Base-by-base conservation (phyloP, 73 alveolate species). In the Paramecium biaurelia region DNA sequence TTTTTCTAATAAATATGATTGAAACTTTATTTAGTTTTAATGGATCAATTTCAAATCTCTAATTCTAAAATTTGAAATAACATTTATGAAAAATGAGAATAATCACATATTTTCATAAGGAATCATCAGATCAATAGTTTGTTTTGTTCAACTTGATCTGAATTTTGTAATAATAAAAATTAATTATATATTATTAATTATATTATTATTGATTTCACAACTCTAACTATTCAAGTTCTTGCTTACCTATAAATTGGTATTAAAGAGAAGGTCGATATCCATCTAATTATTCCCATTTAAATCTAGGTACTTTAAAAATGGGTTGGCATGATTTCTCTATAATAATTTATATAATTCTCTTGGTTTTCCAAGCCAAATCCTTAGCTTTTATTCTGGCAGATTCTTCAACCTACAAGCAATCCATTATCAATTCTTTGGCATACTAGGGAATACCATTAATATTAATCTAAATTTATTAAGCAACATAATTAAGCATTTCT, bases 401-500 rank as follows among this genome's bases (percentile, higher is more conserved):
- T 30, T 79, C 90, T 41, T 43, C 72, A 18, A 79, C 49, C n/a
- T 79, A 30, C 10, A 79, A 34, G 14, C 90, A 79, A 79, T 79
- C 90, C 26, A 79, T 11, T 7, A 79, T 45, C 5, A 79, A 20
- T 79, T 79, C 90, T 34, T 79, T 79, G 10, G 56, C 72, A 45
- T 79, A 79, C 57, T 30, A 15, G 4, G 63, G 45, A 20, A 79
- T 30, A 4, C 56, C 72, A 26, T 43, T 79, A 1, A 45, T 43
- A n/a, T 79, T 41, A 10, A 79, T 24, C 30, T 79, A 10, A 42
- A 79, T 79, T 45, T 79, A 14, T 24, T 79, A 14, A 9, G 76
- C 90, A n/a, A 79, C 56, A 79, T 79, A 79, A 30, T 79, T 79
- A 41, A 79, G 42, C 56, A 79, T 30, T 45, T 79, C 70, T 43